phyloP scores from a whole-genome alignment of 805 yeast genomes.

The Priceomyces fermenticarens region DNA sequence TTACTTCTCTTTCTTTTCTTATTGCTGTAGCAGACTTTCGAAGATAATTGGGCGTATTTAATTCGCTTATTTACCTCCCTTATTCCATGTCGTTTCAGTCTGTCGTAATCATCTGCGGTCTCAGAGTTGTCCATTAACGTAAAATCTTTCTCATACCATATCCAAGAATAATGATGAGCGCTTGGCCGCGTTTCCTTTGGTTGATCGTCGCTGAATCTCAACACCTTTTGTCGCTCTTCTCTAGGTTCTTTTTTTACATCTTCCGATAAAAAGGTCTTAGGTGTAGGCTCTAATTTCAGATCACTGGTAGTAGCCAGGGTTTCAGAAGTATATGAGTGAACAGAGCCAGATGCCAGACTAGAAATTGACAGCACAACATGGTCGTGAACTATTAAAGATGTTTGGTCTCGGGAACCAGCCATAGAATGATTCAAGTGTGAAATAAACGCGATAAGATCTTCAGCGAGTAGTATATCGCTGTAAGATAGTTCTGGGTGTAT shows the following conservation, averaged over 20 bases:
- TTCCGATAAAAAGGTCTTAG: not conserved
- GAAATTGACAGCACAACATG: slow-evolving; percentile 7
- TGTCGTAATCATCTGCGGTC: slow-evolving; percentile 13
- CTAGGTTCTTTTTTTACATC: not conserved
- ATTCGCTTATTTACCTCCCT: slow-evolving; percentile 21
- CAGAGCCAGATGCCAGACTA: slow-evolving; percentile 4
- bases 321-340: slow-evolving; percentile 3
- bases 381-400: not conserved
- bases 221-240: not conserved
- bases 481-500: slow-evolving; percentile 17
- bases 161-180: slow-evolving; percentile 21
- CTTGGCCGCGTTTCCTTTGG: too few relatives aligned
- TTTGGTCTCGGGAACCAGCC: not conserved
- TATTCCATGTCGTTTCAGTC: slow-evolving; percentile 15
- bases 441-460: slow-evolving; percentile 16
- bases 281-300: slow-evolving; percentile 5
- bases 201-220: slow-evolving; percentile 13
- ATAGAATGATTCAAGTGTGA: slow-evolving; percentile 1
- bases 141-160: slow-evolving; percentile 30
- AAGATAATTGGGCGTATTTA: slow-evolving; percentile 7
- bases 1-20: slow-evolving; percentile 11
- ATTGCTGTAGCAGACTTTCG: slow-evolving; percentile 25
- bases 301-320: slow-evolving; percentile 7
- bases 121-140: slow-evolving; percentile 15
- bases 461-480: slow-evolving; percentile 16